These are phyloP conservation scores for Metahyphopichia silvanorum DNA, from an alignment of 805 yeast genomes.

Conservation along the genomic window DNA sequence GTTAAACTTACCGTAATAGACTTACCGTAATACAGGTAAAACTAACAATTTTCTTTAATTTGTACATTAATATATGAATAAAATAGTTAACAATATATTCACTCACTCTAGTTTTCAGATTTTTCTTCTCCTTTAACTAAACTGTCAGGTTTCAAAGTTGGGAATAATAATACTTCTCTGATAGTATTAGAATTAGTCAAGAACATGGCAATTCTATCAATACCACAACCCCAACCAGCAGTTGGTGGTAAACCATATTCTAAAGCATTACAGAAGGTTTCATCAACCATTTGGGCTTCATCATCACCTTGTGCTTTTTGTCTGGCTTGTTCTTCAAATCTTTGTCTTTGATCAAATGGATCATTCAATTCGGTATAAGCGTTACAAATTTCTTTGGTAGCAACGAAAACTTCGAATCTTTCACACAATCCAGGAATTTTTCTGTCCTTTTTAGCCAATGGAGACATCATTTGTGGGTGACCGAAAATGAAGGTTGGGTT, in stretches of 20 bases:
- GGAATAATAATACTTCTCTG: conserved; percentile 97
- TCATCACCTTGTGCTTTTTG: conserved; percentile 99
- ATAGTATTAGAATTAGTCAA: conserved; percentile 94
- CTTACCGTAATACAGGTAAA: neutral
- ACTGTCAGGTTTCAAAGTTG: conserved; percentile 94
- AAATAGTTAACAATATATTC: conserved; percentile 1
- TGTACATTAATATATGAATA: neutral
- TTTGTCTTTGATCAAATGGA: conserved; percentile 95
- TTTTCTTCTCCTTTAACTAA: conserved; percentile 35
- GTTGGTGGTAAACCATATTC: conserved; percentile 99
- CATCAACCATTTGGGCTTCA: conserved; percentile 96
- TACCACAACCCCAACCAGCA: conserved; percentile 99
- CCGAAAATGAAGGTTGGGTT: conserved; percentile 98
- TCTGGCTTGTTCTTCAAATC: conserved; percentile 98
- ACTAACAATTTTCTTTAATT: neutral
- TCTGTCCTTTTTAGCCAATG: conserved; percentile 95
- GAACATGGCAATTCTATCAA: conserved; percentile 97
- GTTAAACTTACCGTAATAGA: conserved; percentile 4
- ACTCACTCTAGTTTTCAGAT: conserved; percentile 11
- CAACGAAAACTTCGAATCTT: conserved; percentile 97
- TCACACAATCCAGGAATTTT: conserved; percentile 92
- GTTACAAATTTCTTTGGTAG: conserved; percentile 96
- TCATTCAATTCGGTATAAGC: conserved; percentile 99
- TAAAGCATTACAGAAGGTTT: conserved; percentile 94
- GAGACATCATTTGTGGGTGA: conserved; percentile 99